Evolutionary conservation across 306 rosid genomes (phyloP).

Genomic region (Lathyrus sativus): DNA sequence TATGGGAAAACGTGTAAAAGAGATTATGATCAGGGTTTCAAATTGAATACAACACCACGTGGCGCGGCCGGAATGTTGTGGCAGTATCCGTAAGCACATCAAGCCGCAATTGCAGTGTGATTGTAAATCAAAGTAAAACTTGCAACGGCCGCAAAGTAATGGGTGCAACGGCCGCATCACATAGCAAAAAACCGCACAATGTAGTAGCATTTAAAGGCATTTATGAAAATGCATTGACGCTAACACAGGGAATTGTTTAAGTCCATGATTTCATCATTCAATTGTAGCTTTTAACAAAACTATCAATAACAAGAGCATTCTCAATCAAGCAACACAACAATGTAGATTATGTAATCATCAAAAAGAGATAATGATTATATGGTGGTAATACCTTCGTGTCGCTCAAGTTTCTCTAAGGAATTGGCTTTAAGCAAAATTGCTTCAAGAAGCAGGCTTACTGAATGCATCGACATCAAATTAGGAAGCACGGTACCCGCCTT

Average conservation of each 20-base stretch:
- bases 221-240: slow-evolving; percentile 26
- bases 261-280: slow-evolving; percentile 22
- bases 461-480: slow-evolving; percentile 87
- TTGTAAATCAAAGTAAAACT: not conserved
- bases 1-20: slow-evolving; percentile 17
- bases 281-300: no score
- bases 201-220: not conserved
- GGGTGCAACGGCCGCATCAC: not conserved
- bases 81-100: not conserved
- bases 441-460: slow-evolving; percentile 89
- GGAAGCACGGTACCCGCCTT: slow-evolving; percentile 55
- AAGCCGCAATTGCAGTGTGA: not conserved
- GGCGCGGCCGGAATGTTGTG: not conserved
- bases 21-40: slow-evolving; percentile 21
- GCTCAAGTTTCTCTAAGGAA: slow-evolving; percentile 75
- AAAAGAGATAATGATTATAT: slow-evolving; percentile 27
- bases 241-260: slow-evolving; percentile 9
- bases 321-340: slow-evolving; percentile 27
- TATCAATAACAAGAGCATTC: slow-evolving; percentile 14
- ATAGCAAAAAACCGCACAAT: not conserved
- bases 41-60: not conserved
- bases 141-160: not conserved
- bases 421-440: slow-evolving; percentile 89
- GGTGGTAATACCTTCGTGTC: slow-evolving; percentile 54
- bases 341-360: not conserved